These are phyloP conservation scores for Lyophyllum semitale DNA, from an alignment of 768 basidiomycete genomes.

Conservation along the genomic window DNA sequence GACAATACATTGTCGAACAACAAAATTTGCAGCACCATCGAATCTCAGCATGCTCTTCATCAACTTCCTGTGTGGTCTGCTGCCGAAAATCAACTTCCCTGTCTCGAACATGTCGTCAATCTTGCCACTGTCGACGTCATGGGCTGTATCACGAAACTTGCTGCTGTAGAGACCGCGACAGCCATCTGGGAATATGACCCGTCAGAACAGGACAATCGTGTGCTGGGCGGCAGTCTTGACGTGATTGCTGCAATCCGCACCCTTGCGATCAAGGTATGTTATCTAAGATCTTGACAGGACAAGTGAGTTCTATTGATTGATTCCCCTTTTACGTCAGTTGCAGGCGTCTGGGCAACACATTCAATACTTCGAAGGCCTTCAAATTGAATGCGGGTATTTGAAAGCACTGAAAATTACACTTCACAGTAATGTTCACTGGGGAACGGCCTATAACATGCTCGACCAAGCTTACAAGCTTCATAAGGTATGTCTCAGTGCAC, in stretches of 20 bases:
- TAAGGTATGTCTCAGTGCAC: conserved; percentile 17
- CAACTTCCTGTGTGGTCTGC: conserved; percentile 13
- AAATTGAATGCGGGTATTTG: conserved; percentile 12
- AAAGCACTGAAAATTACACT: conserved; percentile 22
- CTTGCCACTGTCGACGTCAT: conserved; percentile 28
- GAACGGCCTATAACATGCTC: conserved; percentile 25
- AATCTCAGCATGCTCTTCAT: conserved; percentile 10
- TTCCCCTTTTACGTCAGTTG: conserved; percentile 15
- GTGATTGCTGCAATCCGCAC: conserved; percentile 29
- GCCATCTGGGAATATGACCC: conserved; percentile 39
- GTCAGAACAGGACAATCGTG: conserved; percentile 14
- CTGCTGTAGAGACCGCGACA: conserved; percentile 20
- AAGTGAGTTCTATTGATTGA: not conserved
- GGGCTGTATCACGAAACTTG: conserved; percentile 27
- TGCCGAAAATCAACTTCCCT: conserved; percentile 20
- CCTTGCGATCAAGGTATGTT: conserved; percentile 29
- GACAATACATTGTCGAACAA: conserved; percentile 28
- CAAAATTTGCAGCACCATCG: conserved; percentile 16
- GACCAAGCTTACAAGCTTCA: conserved; percentile 13
- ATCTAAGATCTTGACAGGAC: not conserved
- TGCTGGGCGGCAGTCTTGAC: conserved; percentile 25
- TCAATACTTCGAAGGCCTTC: conserved; percentile 24
- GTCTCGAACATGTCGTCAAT: conserved; percentile 29
- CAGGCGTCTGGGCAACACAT: conserved; percentile 24
- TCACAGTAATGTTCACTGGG: conserved; percentile 26